Evolutionary conservation across 129 eudicot genomes (phyloP).

Genomic region (Lactuca saligna): DNA sequence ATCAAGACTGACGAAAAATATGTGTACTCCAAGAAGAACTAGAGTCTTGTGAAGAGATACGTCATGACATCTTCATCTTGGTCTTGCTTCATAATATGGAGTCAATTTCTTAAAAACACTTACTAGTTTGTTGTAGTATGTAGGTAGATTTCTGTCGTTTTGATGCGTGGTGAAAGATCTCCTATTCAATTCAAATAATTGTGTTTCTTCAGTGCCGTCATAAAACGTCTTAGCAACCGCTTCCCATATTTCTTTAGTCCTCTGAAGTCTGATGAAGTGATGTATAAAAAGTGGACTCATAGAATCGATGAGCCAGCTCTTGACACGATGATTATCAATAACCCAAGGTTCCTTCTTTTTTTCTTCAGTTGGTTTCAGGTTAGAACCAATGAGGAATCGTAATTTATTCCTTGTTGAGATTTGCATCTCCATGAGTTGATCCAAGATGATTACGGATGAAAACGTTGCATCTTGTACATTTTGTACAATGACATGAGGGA

Average conservation of each 20-base stretch:
- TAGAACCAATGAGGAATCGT: conserved; percentile 3
- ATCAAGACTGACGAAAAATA: conserved; percentile 4
- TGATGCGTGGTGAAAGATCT: conserved; percentile 5
- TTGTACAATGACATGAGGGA: background rate
- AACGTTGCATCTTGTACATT: conserved; percentile 9
- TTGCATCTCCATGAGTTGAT: conserved; percentile 24
- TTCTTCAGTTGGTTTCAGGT: background rate
- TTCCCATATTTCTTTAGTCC: background rate
- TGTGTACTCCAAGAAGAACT: background rate
- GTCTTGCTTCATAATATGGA: background rate
- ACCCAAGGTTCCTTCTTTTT: background rate
- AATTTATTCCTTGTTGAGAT: conserved; percentile 18
- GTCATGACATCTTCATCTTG: background rate
- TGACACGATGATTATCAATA: too few species aligned
- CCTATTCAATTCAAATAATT: conserved; percentile 6
- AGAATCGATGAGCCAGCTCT: background rate
- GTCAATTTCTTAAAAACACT: background rate
- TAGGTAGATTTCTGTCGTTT: background rate
- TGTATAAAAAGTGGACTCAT: background rate
- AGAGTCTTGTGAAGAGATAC: background rate
- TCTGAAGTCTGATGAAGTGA: background rate
- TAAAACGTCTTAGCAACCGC: conserved; percentile 15
- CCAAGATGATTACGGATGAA: conserved; percentile 12
- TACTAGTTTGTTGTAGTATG: conserved; percentile 5
- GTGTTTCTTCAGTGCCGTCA: conserved; percentile 13